Conservation (phyloP, 345 rosid species). For the Arabidopsis thaliana region DNA sequence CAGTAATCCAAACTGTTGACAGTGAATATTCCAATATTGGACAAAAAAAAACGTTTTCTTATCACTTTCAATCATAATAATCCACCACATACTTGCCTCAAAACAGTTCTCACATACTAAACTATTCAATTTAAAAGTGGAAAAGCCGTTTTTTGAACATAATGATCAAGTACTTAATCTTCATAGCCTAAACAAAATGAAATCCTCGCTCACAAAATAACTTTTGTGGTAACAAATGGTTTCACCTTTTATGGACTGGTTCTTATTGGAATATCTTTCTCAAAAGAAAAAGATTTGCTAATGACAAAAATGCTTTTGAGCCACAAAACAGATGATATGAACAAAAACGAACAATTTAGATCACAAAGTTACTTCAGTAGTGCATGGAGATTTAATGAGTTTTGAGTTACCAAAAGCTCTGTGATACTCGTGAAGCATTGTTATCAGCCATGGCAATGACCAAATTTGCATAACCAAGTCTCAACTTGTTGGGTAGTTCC, state of each 20-base stretch:
- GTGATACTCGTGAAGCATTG: conserved; percentile 60
- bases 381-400: not conserved
- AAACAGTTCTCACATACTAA: conserved; percentile 6
- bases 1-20: not conserved
- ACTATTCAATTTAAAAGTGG: not conserved
- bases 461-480: conserved; percentile 89
- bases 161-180: not conserved
- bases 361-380: conserved; percentile 20
- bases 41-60: conserved; percentile 7
- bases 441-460: conserved; percentile 85
- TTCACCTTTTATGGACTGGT: not conserved
- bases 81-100: not conserved
- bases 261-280: conserved; percentile 1
- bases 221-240: conserved; percentile 6
- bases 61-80: not conserved
- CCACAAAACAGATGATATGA: conserved; percentile 6
- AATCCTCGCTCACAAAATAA: not conserved
- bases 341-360: not conserved
- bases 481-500: conserved; percentile 82
- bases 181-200: not conserved
- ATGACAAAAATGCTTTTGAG: not conserved
- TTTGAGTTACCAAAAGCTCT: conserved; percentile 73
- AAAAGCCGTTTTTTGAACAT: not conserved
- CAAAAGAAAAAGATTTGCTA: conserved; percentile 5
- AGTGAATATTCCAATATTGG: conserved; percentile 1